Base-by-base conservation (phyloP, 169 alveolate genomes). In the Plasmodium gaboni region DNA sequence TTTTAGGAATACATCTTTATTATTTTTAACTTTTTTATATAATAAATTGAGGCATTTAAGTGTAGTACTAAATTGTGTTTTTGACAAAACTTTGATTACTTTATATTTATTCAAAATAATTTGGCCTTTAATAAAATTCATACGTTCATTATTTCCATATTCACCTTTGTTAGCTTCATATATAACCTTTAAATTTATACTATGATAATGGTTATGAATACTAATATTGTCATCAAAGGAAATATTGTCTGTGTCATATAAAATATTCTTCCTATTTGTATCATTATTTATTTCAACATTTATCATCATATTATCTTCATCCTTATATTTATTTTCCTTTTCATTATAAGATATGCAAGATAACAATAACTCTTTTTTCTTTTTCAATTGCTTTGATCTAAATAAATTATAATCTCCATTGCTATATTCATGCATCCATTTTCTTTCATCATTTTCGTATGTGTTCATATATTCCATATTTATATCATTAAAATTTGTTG, bases 141-240 rank as follows among this genome's bases (percentile, higher is more conserved):
- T 95, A 38, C 96, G 98, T 74, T 95, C 96, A 0, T 97, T 93
- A 68, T 95, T 97, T 72, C 95, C 97, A 85, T 95, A 96, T 2
- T 98, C 99, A 12, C 97, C 95, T 88, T 96, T 95, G 69, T 97
- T 98, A 48, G 96, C 94, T 91, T 97, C 98, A 73, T 95, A 96
- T 7, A 97, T 95, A 24, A 97, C 96, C 92, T 95, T 95, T 70
- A 97, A 83, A 65, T 96, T 94, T 76, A 94, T 95, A 80, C 95
- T 91, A 74, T 97, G 98, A 76, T 96, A 95, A 60, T 92, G 93
- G 70, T 78, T 28, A 46, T 70, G 26, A 72, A 24, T 71, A 46
- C 44, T 24, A 91, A 63, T 85, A 46, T 85, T 53, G 9, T 32
- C 55, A 28, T 59, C 74, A 9, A 38, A 19, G 69, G 46, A 46